These are phyloP conservation scores for Pyrrhoderma noxium DNA, from an alignment of 1,284 basidiomycete species.

Conservation along the genomic window DNA sequence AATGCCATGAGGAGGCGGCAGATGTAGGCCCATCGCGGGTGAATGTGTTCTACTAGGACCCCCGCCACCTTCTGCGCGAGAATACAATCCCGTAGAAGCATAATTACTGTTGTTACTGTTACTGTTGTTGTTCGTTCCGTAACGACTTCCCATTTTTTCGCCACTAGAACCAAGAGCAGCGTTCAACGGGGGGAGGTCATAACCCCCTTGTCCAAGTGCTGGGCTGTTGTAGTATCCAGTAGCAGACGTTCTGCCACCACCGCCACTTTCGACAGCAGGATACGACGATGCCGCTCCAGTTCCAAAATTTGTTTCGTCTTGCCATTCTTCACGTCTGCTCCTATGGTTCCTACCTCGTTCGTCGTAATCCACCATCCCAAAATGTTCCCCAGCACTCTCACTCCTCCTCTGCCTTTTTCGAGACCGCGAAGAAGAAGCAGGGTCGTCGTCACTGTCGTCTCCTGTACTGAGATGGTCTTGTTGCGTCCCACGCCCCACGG, in stretches of 20 bases:
- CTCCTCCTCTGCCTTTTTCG: slow-evolving; percentile 41
- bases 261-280: background rate
- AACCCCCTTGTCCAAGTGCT: slow-evolving; percentile 30
- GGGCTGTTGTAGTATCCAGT: slow-evolving; percentile 6
- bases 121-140: slow-evolving; percentile 8
- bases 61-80: slow-evolving; percentile 42
- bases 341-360: slow-evolving; percentile 9
- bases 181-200: slow-evolving; percentile 53
- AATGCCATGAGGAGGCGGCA: slow-evolving; percentile 34
- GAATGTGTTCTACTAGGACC: slow-evolving; percentile 65
- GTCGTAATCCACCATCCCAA: slow-evolving; percentile 33
- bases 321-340: slow-evolving; percentile 15
- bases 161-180: slow-evolving; percentile 32
- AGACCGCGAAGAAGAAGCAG: slow-evolving; percentile 40
- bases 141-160: slow-evolving; percentile 25
- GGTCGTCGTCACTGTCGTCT: slow-evolving; percentile 54
- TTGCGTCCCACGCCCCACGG: slow-evolving; percentile 54
- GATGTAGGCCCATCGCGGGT: slow-evolving; percentile 39
- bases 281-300: slow-evolving; percentile 5
- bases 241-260: too few relatives aligned
- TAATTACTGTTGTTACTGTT: slow-evolving; percentile 12
- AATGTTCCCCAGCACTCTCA: slow-evolving; percentile 17
- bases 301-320: slow-evolving; percentile 5
- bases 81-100: slow-evolving; percentile 32
- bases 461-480: slow-evolving; percentile 32